A percentile compares a stretch with the other conserved stretches of the same genome.
Conservation (phyloP, 2,329 filamentous ascomycete species). For the Diaporthe sp. region DNA sequence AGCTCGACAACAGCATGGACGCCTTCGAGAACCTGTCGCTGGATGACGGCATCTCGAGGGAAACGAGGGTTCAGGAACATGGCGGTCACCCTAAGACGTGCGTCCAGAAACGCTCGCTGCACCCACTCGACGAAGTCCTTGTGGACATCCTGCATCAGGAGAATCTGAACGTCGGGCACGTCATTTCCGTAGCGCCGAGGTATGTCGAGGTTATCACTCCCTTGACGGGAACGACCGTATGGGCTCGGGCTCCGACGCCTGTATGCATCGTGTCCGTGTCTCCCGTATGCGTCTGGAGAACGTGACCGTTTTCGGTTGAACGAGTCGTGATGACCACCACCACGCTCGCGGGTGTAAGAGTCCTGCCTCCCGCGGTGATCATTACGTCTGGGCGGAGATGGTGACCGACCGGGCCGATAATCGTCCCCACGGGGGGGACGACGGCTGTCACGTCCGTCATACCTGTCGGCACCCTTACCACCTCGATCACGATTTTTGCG, state of each 20-base stretch:
- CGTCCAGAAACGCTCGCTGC: conserved; percentile 79
- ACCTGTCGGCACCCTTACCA: conserved; percentile 62
- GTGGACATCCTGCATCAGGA: conserved; percentile 83
- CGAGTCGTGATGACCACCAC: conserved; percentile 57
- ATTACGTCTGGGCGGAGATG: conserved; percentile 67
- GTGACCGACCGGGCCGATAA: conserved; percentile 73
- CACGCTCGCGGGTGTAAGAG: conserved; percentile 65
- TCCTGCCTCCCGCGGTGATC: conserved; percentile 67
- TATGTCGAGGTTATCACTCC: conserved; percentile 76
- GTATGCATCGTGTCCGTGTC: conserved; percentile 66
- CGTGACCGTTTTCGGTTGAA: conserved; percentile 70
- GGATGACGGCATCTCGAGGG: conserved; percentile 83
- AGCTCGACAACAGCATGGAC: conserved; percentile 88
- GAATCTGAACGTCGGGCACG: conserved; percentile 90
- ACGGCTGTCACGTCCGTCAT: conserved; percentile 66
- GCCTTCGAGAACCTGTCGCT: conserved; percentile 88
- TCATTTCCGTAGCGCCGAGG: conserved; percentile 80
- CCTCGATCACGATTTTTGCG: conserved; percentile 57
- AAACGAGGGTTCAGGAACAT: conserved; percentile 85
- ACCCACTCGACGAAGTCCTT: conserved; percentile 88
- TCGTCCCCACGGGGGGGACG: conserved; percentile 69
- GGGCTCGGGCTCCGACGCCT: conserved; percentile 81
- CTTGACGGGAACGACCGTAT: conserved; percentile 62
- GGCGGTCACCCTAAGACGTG: conserved; percentile 81
- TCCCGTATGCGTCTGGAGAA: conserved; percentile 69